Evolutionary conservation across 192 early-diverging fungal genomes (phyloP), one percentile per base, ranked within the genome.

Genomic region (Backusella macrospora): DNA sequence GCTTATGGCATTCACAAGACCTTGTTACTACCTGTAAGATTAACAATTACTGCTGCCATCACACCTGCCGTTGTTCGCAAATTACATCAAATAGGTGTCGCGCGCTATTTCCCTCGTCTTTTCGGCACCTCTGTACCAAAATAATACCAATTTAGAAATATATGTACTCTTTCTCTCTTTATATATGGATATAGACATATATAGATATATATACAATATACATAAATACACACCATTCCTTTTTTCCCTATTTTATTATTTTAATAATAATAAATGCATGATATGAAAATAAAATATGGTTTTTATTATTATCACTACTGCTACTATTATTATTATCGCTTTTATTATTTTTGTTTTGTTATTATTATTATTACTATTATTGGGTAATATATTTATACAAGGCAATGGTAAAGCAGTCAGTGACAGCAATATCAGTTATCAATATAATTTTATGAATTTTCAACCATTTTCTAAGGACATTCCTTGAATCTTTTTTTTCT

Each of bases 1-100:
- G 83, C 88, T 0, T 89, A 89, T 70, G 86, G 84, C 12, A 87
- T 89, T 38, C 88, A 89, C 73, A 89, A 89, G 59, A 82, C 80
- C 13, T 64, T 89, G 10, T 73, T 89, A 44, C 68, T 89, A 18
- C 88, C 88, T 7, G 55, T 89, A n/a, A 73, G 88, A 64, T 71
- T 89, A n/a, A 83, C 82, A 12, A 63, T 85, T 5, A 89, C 88
- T 4, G 80, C 85, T 49, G 80, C 81, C 23, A 78, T 87, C 26
- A 89, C 88, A 0, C 88, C 88, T 10, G 75, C 80, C 3, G 42
- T 89, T 59, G 88, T 89, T 18, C 80, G 75, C 52, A 86, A 83
- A 77, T 62, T 89, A 34, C 74, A 78, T 63, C 77, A 72, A 45
- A 73, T 78, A 46, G 88, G 88, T 9, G 87, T 84, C 85, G 63